These are phyloP conservation scores for Metschnikowia gelsemii DNA, from an alignment of 805 yeast species.

Conservation along the genomic window DNA sequence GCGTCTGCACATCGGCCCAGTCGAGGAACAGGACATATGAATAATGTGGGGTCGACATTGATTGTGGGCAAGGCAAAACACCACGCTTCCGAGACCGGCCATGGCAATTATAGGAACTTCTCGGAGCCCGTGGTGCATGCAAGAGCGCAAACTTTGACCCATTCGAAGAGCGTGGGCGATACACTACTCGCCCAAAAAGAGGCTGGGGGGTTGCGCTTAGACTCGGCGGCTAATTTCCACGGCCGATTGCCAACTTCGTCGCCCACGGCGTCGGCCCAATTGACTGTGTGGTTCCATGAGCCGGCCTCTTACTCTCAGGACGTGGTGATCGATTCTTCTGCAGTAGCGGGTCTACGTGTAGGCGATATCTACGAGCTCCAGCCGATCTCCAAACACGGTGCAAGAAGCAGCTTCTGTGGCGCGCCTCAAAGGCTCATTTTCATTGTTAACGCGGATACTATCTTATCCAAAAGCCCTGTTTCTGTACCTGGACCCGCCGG, in stretches of 20 bases:
- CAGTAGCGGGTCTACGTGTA: constrained; percentile 61
- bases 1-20: constrained; percentile 10
- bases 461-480: constrained; percentile 13
- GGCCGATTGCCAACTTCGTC: background rate
- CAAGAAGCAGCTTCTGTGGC: too few species aligned
- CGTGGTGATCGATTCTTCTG: constrained; percentile 59
- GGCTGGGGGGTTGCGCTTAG: background rate
- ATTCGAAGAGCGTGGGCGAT: constrained; percentile 9
- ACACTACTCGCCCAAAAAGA: background rate
- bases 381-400: constrained; percentile 34
- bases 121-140: constrained; percentile 6
- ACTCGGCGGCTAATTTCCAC: background rate
- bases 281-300: constrained; percentile 70
- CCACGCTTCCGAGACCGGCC: background rate
- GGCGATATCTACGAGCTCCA: constrained; percentile 77
- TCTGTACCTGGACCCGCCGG: constrained; percentile 3
- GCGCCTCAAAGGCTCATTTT: constrained; percentile 15
- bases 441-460: constrained; percentile 11
- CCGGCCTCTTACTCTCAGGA: constrained; percentile 53
- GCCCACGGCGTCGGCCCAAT: constrained; percentile 26
- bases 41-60: constrained; percentile 19
- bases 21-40: constrained; percentile 18
- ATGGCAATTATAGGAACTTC: constrained; percentile 2
- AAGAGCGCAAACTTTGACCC: constrained; percentile 1
- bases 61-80: constrained; percentile 16